Percentiles rank a stretch among this genome's conserved stretches.
Conservation (phyloP, 164 flowering plant species). For the Annona cherimola region DNA sequence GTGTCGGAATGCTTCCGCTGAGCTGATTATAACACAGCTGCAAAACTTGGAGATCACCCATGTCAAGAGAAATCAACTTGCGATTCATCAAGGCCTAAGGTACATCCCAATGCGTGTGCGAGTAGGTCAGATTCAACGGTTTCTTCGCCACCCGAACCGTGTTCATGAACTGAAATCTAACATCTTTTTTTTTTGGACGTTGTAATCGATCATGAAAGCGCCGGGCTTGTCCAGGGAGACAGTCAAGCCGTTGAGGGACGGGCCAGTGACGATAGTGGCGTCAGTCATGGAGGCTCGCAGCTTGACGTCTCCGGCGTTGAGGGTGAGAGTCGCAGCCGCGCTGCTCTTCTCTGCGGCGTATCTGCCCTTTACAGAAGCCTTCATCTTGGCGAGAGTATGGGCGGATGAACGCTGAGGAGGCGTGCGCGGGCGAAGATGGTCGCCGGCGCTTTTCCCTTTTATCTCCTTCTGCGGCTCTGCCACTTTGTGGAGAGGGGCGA, state of each 20-base stretch:
- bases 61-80: no score
- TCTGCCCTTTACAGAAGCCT: conserved; percentile 58
- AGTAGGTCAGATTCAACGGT: conserved; percentile 76
- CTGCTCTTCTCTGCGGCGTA: conserved; percentile 48
- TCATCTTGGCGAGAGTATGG: conserved; percentile 32
- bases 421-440: no score
- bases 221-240: conserved; percentile 86
- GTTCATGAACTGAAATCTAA: conserved; percentile 88
- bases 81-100: no score
- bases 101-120: conserved; percentile 54
- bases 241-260: conserved; percentile 61
- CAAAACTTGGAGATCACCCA: conserved; percentile 61
- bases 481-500: no score
- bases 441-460: no score
- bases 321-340: conserved; percentile 48
- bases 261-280: conserved; percentile 72
- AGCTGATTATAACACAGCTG: conserved; percentile 85
- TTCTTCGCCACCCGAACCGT: conserved; percentile 57
- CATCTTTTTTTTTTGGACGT: conserved; percentile 89
- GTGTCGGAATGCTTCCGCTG: conserved; percentile 73
- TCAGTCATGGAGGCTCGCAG: conserved; percentile 86
- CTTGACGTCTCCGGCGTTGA: conserved; percentile 71
- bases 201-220: conserved; percentile 65
- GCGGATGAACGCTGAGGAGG: no score
- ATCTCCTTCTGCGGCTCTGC: no score